phyloP scores from a whole-genome alignment of 441 rosid genomes.

The Euphorbia schlechtendalii region DNA sequence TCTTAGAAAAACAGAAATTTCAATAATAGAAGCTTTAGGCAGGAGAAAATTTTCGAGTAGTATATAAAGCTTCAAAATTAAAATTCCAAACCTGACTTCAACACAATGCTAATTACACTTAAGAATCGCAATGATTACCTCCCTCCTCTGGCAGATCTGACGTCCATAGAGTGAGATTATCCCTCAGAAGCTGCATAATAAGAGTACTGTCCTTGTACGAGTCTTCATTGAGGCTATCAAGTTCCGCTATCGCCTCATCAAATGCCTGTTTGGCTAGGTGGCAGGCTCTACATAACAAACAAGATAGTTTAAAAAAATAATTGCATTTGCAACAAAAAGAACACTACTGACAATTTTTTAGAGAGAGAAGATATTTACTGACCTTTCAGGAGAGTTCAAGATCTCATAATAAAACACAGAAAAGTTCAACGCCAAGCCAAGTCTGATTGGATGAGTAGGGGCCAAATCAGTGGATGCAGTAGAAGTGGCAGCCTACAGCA shows the following conservation, averaged over 20 bases:
- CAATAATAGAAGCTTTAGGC: background rate
- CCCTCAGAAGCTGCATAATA: constrained; percentile 81
- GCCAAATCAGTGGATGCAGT: constrained; percentile 59
- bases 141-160: constrained; percentile 66
- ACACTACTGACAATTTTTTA: background rate
- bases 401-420: constrained; percentile 93
- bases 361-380: background rate
- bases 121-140: constrained; percentile 32
- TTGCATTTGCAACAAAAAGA: background rate
- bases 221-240: constrained; percentile 72
- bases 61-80: background rate
- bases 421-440: constrained; percentile 83
- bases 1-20: background rate
- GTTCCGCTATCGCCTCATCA: constrained; percentile 71
- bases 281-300: constrained; percentile 49
- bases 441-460: constrained; percentile 88
- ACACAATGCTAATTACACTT: background rate
- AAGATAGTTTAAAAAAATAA: constrained; percentile 7
- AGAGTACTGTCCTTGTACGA: constrained; percentile 81
- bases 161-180: constrained; percentile 71
- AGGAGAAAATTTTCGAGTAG: background rate
- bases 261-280: constrained; percentile 79
- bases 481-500: constrained; percentile 57
- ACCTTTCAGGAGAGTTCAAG: constrained; percentile 84
- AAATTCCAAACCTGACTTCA: background rate